Base-by-base conservation (phyloP, 768 basidiomycete genomes). In the Leucocoprinus birnbaumii region DNA sequence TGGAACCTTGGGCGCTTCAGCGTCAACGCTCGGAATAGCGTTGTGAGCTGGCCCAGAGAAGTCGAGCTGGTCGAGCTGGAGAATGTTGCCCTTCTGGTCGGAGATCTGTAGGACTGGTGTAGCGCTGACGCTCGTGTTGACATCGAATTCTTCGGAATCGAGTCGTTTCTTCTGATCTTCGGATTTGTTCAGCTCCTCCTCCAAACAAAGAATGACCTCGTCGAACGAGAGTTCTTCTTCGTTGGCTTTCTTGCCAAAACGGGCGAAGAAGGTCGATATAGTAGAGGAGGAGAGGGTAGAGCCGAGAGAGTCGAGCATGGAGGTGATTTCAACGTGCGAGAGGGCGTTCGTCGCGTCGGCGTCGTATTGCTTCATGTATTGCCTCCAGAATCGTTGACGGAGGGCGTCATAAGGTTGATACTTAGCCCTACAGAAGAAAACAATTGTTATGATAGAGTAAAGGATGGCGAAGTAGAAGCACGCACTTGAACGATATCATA, bases 251-350 rank as follows among this genome's bases (percentile, higher is more conserved):
- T 91, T 92, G 54, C 79, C 79, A 62, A 77, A 80, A 6, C 83
- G 79, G 7, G 78, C 81, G 73, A 91, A 98, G 80, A 96, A 98
- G 13, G 79, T 79, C 61, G 88, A 79, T 55, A 97, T 74, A 1
- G 96, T 98, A 42, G 83, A 74, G 0, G 52, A 53, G 44, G 52
- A 89, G 47, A 98, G 81, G 0, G 96, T 98, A 3, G 94, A 97
- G 3, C 94, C 94, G 35, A 99, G 85, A 1, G 95, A 96, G 72
- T 98, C 96, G 41, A 99, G 86, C 91, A 98, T 94, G 10, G 91
- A 91, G 0, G 89, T 91, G 27, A 97, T 77, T 68, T 98, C 97
- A 53, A 95, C 73, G 58, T 87, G 86, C 0, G 92, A 94, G 38
- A 95, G 71, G 1, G 79, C 67, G 19, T 73, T 73, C 0, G 85